Evolutionary conservation across 1,139 yeast species (phyloP).

Genomic region (Diutina neorugosa): DNA sequence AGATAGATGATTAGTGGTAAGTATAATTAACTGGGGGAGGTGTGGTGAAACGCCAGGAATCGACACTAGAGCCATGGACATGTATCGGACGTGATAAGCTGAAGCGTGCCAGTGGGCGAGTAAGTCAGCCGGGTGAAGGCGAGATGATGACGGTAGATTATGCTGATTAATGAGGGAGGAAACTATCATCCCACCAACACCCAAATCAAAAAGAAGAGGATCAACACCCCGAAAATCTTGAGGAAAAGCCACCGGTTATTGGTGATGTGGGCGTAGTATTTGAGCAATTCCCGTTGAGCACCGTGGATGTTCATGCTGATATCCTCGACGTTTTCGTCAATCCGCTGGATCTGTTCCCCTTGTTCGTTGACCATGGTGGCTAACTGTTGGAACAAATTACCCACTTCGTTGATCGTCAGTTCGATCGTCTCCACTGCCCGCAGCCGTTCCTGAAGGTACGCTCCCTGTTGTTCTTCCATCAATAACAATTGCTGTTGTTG

Average conservation of each 20-base stretch:
- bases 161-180: not conserved
- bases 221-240: slow-evolving; percentile 78
- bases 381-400: slow-evolving; percentile 84
- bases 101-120: not conserved
- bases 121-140: too few relatives aligned
- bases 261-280: slow-evolving; percentile 79
- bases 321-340: slow-evolving; percentile 92
- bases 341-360: slow-evolving; percentile 90
- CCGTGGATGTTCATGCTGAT: slow-evolving; percentile 80
- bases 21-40: too few relatives aligned
- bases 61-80: not conserved
- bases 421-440: slow-evolving; percentile 94
- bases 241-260: slow-evolving; percentile 88
- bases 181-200: slow-evolving; percentile 48
- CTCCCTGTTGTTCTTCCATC: slow-evolving; percentile 56
- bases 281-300: slow-evolving; percentile 87
- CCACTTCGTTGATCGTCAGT: slow-evolving; percentile 91
- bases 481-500: slow-evolving; percentile 66
- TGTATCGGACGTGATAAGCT: not conserved
- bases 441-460: slow-evolving; percentile 73
- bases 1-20: too few relatives aligned
- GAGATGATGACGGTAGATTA: not conserved
- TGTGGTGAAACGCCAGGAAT: not conserved
- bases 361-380: slow-evolving; percentile 98
- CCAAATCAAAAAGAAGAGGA: slow-evolving; percentile 69